Base-by-base conservation (phyloP, 2,329 filamentous ascomycete species). In the Neonectria neomacrospora region DNA sequence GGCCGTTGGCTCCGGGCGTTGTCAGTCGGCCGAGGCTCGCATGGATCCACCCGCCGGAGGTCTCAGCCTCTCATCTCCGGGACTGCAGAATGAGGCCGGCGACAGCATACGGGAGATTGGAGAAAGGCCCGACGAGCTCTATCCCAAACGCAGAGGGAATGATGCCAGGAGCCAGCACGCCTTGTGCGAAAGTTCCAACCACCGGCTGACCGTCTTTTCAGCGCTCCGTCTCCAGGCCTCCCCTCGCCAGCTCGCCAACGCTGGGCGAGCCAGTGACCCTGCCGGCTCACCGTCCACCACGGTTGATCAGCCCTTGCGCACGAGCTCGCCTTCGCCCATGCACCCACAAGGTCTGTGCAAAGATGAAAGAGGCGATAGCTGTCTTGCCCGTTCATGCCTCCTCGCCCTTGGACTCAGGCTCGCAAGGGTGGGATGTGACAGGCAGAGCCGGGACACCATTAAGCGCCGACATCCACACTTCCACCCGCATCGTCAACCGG, bases 391-490 rank as follows among this genome's bases (percentile, higher is more conserved):
- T 53, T 18, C 42, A 63, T 11, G 41, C 14, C 54, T 44, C 48
- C 23, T n/a, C 14, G 34, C 47, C 45, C 48, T 32, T 47, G n/a
- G 48, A 51, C 48, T 53, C 52, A 26, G 41, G 50, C 54, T 61
- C 54, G 42, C 48, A 48, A 23, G 18, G 50, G 42, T 26, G 58
- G 34, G 54, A 55, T 58, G 58, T 62, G 54, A 62, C 55, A 58
- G 45, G 39, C 41, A 30, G 28, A 61, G 61, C 61, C 59, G 63
- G 53, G 58, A 66, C 64, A 39, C 62, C 63, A 68, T 73, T 73
- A 73, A 73, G 71, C 71, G 71, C 71, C 66, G 67, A 52, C 71
- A 65, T 58, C 62, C 71, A 73, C 67, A 62, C 47, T 14, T 64
- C 42, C 60, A 65, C 69, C 67, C 56, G 69, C 69, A 68, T 71